phyloP scores from a whole-genome alignment of 106 monocot species.

The Allium cepa region DNA sequence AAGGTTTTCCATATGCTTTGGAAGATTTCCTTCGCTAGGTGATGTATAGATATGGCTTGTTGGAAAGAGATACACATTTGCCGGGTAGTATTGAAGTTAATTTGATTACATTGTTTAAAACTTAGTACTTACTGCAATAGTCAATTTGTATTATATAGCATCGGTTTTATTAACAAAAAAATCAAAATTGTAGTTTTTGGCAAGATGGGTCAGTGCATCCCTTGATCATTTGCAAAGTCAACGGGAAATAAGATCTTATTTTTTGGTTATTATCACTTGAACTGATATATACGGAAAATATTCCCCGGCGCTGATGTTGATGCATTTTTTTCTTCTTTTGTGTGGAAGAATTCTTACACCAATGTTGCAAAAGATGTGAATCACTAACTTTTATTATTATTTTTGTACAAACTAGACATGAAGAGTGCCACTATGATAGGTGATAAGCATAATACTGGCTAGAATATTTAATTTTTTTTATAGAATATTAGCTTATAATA shows the following conservation, averaged over 20 bases:
- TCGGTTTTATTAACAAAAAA: too few relatives aligned
- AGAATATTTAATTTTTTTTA: too few relatives aligned
- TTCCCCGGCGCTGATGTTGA: constrained; percentile 36
- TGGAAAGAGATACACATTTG: constrained; percentile 28
- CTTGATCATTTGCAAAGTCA: constrained; percentile 25
- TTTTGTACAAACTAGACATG: too few relatives aligned
- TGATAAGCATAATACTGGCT: too few relatives aligned
- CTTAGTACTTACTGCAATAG: too few relatives aligned
- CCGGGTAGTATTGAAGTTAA: constrained; percentile 12
- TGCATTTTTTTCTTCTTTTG: constrained; percentile 54
- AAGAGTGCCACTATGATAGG: too few relatives aligned
- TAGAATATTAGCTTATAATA: too few relatives aligned
- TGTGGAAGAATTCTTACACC: constrained; percentile 47
- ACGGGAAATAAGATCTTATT: constrained; percentile 12
- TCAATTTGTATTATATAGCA: too few relatives aligned
- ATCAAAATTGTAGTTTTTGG: constrained; percentile 7
- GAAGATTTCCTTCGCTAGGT: constrained; percentile 56
- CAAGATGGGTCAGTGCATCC: constrained; percentile 44
- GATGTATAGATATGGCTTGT: constrained; percentile 80
- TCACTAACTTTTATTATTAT: too few relatives aligned
- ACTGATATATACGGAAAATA: constrained; percentile 34
- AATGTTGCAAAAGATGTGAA: neutral
- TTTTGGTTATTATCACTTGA: constrained; percentile 30
- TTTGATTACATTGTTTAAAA: too few relatives aligned
- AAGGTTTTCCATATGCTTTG: constrained; percentile 75